Conservation (phyloP, 2,329 filamentous ascomycete genomes). For the Didymella segeticola region DNA sequence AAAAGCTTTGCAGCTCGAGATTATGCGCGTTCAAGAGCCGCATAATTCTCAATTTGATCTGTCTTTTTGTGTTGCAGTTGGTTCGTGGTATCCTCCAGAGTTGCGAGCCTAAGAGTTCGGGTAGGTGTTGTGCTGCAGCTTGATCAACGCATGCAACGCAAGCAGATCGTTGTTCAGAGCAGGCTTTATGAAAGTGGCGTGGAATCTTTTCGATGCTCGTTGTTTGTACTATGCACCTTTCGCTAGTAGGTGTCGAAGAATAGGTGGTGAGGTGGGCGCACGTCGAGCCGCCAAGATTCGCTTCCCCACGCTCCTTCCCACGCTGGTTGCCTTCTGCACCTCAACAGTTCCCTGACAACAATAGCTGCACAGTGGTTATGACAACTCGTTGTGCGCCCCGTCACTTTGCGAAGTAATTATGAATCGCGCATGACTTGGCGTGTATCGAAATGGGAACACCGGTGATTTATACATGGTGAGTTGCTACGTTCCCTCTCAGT, state of each 20-base stretch:
- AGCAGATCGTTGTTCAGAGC: neutral
- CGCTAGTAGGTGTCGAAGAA: neutral
- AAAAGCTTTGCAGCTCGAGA: conserved; percentile 14
- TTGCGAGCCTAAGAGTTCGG: neutral
- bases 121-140: neutral
- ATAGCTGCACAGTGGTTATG: neutral
- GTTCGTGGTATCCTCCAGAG: neutral
- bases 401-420: neutral
- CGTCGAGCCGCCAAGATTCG: conserved; percentile 9
- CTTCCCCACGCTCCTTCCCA: conserved; percentile 3
- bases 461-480: neutral
- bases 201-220: neutral
- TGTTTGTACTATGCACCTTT: neutral
- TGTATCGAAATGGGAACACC: too few species aligned
- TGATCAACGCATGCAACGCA: neutral
- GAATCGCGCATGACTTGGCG: neutral
- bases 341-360: neutral
- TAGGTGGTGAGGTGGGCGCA: neutral
- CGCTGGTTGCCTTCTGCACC: neutral
- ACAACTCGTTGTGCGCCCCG: neutral
- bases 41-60: conserved; percentile 7
- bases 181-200: too few species aligned
- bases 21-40: conserved; percentile 17
- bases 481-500: neutral
- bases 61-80: neutral